Conservation (phyloP, 345 rosid species). For the Dovyalis caffra region DNA sequence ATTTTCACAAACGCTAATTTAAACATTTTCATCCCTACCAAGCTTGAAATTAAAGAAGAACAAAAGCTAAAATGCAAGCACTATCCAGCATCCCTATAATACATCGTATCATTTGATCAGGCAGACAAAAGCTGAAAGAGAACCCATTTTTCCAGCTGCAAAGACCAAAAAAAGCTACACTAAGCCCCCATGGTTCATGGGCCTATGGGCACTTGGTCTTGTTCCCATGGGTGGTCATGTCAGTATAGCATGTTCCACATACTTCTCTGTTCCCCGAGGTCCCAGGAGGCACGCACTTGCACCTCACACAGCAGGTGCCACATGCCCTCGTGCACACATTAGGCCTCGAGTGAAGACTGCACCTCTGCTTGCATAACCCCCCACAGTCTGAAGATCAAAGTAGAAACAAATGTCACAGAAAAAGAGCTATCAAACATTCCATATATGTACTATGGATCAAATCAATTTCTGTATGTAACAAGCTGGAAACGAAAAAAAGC, state of each 20-base stretch:
- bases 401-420: background rate
- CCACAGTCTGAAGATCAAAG: constrained; percentile 3
- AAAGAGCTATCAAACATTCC: background rate
- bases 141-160: background rate
- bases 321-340: constrained; percentile 18
- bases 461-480: background rate
- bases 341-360: constrained; percentile 17
- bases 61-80: background rate
- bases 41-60: background rate
- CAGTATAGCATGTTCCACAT: constrained; percentile 21
- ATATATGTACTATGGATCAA: too few species aligned
- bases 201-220: constrained; percentile 19
- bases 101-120: background rate
- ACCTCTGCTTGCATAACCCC: constrained; percentile 7
- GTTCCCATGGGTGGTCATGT: constrained; percentile 18
- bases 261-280: constrained; percentile 18
- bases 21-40: background rate
- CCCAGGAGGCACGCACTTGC: constrained; percentile 26
- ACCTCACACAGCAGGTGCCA: constrained; percentile 20
- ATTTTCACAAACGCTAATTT: background rate
- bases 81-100: background rate
- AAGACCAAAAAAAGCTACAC: background rate
- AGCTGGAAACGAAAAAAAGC: background rate
- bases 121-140: background rate
- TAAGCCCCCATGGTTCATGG: background rate